Percentiles rank a stretch among this genome's conserved stretches.
Conservation (phyloP, 352 stramenopile species). For the Pythium sukuiense region DNA sequence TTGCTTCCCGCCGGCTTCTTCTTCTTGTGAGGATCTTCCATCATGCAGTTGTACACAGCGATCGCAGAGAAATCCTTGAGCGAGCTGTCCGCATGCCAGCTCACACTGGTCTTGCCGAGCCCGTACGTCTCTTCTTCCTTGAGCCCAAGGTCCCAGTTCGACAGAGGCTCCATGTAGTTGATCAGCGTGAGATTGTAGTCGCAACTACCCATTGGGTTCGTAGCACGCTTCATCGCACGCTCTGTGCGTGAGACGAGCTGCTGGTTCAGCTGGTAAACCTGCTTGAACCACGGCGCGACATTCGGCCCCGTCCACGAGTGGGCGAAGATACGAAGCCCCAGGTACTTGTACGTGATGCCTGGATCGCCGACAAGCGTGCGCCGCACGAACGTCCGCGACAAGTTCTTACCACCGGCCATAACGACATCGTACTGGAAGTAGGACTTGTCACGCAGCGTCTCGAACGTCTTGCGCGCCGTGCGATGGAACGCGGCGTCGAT, state of each 20-base stretch:
- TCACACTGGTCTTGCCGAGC: conserved; percentile 52
- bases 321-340: conserved; percentile 83
- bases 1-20: conserved; percentile 8
- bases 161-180: conserved; percentile 47
- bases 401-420: conserved; percentile 43
- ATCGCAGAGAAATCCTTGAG: conserved; percentile 81
- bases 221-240: conserved; percentile 21
- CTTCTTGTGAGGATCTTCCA: conserved; percentile 27
- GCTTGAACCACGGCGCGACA: conserved; percentile 26
- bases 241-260: conserved; percentile 22
- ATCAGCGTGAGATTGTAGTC: conserved; percentile 69
- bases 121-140: conserved; percentile 49
- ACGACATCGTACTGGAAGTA: conserved; percentile 52
- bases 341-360: conserved; percentile 90
- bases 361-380: conserved; percentile 78
- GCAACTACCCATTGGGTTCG: conserved; percentile 25
- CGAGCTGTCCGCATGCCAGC: conserved; percentile 85
- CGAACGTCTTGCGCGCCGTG: conserved; percentile 20
- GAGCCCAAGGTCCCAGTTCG: conserved; percentile 40
- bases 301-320: conserved; percentile 54
- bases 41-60: conserved; percentile 77
- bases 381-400: conserved; percentile 70
- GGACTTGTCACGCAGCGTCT: conserved; percentile 34
- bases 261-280: conserved; percentile 22
- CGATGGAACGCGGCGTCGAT: conserved; percentile 23